Base-by-base conservation (phyloP, 768 basidiomycete species). In the Saitozyma podzolica region DNA sequence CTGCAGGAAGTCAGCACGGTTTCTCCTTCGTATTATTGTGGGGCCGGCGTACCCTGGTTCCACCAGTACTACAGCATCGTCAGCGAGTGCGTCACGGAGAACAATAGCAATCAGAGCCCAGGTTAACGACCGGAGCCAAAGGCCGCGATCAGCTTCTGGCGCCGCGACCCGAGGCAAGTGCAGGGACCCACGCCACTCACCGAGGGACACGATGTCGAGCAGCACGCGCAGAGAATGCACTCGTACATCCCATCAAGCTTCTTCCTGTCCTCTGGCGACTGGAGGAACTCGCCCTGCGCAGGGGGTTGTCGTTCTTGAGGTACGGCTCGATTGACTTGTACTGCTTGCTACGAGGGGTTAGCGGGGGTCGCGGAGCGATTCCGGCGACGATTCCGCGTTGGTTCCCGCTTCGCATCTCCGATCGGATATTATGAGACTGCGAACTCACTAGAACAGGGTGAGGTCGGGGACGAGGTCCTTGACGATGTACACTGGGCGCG, bases 291-390 rank as follows among this genome's bases (percentile, higher is more conserved):
- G 14, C 81, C 80, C 64, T 87, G 81, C 67, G 84, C 90, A 2
- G 93, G 93, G 89, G 89, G 80, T 90, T 91, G 80, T 92, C 89
- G 80, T 92, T 93, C 84, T 95, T 88, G 43, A 97, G 85, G 84
- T 88, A 98, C 6, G 95, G 95, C 80, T 99, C 88, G 80, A 99
- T 95, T 16, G 93, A 94, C 82, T 98, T 98, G 89, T 99, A 98
- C 80, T 99, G 96, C 81, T 98, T 97, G 87, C 67, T 68, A 20
- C 20, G 51, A 14, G 39, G 39, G 51, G 51, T 52, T 19, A 52
- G 51, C 51, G 13, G 13, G 51, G 13, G 39, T 19, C 13, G 39
- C 51, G 42, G 1, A 20, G 37, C 93, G 94, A 86, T 94, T 94
- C 67, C 86, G 86, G 9, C 89, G 90, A 69, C 5, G 29, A 29